A percentile compares a stretch with the other conserved stretches of the same genome.
Conservation (phyloP, 2,329 filamentous ascomycete genomes). For the Talaromyces sp. region DNA sequence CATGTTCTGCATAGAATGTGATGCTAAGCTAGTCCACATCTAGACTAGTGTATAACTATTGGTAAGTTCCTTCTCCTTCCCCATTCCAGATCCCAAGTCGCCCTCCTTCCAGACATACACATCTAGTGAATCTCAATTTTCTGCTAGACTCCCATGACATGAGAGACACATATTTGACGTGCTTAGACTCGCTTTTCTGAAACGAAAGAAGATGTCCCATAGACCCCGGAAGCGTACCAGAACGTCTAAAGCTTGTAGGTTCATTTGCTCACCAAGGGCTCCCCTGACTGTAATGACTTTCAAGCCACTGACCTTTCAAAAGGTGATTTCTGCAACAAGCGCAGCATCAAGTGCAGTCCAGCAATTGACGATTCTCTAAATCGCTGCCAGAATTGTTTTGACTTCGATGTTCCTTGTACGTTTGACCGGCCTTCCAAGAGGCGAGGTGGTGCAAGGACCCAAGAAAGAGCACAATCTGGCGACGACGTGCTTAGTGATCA, state of each 20-base stretch:
- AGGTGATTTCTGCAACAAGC: constrained; percentile 51
- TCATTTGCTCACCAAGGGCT: neutral
- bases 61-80: neutral
- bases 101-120: neutral
- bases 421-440: constrained; percentile 46
- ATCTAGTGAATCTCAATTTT: neutral
- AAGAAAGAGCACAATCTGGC: neutral
- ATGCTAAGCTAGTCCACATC: neutral
- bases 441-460: constrained; percentile 28
- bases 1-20: neutral
- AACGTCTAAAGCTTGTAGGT: neutral
- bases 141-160: neutral
- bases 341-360: constrained; percentile 46
- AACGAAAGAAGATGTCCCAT: neutral
- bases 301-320: neutral
- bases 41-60: neutral
- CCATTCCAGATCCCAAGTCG: neutral
- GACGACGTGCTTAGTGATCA: neutral
- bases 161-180: neutral
- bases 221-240: neutral
- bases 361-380: constrained; percentile 31
- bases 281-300: neutral
- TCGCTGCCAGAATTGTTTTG: constrained; percentile 49
- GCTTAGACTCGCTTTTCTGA: neutral
- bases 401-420: constrained; percentile 50